Evolutionary conservation across 164 flowering plant species (phyloP), one percentile per base, ranked within the genome.

Genomic region (Nymphaea thermarum): DNA sequence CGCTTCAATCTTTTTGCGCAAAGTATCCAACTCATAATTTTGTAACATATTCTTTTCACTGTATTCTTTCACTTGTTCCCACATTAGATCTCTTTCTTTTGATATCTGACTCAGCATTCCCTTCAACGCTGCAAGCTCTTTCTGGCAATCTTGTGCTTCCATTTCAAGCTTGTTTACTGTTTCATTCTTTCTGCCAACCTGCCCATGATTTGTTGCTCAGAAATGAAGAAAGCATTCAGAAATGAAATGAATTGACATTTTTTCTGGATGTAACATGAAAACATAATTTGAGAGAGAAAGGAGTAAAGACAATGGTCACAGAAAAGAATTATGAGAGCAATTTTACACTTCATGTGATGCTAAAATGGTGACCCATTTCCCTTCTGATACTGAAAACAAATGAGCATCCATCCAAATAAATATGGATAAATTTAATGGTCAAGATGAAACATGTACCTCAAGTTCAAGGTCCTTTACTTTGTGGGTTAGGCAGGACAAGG

Each of bases 111-210:
- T 80, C 66, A 94, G 66, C 61, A 87, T 79, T 12, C 82, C 88
- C 74, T 64, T 78, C 43, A 77, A 71, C 36, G 74, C 70, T 4
- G 78, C 66, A 65, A 91, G 61, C 71, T 91, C 92, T 66, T 81
- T 87, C n/a, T 68, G 67, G 60, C 86, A 80, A 53, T 82, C 88
- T 73, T 90, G 85, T 65, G 88, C 78, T 43, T 86, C 78, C 36
- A n/a, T 76, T 59, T 78, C 75, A 6, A 90, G 85, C 47, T 71
- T 84, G 65, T 68, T 81, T 43, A 86, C 75, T 41, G 60, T 80
- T 70, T 94, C 99, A 60, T 90, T 91, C 81, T 90, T 91, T 84
- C 78, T 86, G 70, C 80, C 65, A 79, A 83, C 78, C 99, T 94
- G 80, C 63, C 25, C 44, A 62, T 45, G 12, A 47, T 47, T 6